Conservation (phyloP, 768 basidiomycete genomes). For the Rhodotorula sphaerocarpa region DNA sequence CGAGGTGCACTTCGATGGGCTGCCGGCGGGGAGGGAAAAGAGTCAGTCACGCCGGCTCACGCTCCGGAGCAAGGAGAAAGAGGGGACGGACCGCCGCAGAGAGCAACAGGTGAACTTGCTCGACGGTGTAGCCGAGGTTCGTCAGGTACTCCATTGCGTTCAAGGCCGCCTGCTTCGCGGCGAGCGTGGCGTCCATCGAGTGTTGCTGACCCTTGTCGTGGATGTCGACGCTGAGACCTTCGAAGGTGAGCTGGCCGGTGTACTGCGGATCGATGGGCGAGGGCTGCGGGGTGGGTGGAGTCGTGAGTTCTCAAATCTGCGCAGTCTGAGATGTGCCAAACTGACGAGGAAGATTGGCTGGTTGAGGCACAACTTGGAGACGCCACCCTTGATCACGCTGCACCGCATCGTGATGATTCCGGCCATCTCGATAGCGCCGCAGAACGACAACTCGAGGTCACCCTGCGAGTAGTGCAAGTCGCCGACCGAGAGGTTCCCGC, state of each 20-base stretch:
- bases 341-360: conserved; percentile 66
- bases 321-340: conserved; percentile 3
- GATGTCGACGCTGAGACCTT: conserved; percentile 58
- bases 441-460: conserved; percentile 50
- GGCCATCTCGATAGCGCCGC: conserved; percentile 64
- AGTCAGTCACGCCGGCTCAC: not conserved
- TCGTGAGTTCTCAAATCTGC: not conserved
- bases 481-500: conserved; percentile 68
- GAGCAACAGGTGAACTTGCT: conserved; percentile 66
- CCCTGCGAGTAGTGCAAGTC: conserved; percentile 74
- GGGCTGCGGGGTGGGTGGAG: conserved; percentile 47
- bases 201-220: conserved; percentile 63
- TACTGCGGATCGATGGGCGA: conserved; percentile 69
- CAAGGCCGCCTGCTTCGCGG: conserved; percentile 70
- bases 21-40: not conserved
- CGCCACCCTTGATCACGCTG: conserved; percentile 64
- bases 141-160: conserved; percentile 63
- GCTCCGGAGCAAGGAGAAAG: too few relatives aligned
- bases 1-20: conserved; percentile 61
- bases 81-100: conserved; percentile 49
- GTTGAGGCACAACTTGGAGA: conserved; percentile 64
- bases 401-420: conserved; percentile 65
- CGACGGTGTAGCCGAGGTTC: conserved; percentile 66
- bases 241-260: conserved; percentile 65
- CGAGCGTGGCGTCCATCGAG: conserved; percentile 65